Percentiles rank a stretch among this genome's conserved stretches.
Evolutionary conservation across 306 rosid genomes (phyloP).

Genomic region (Rosa persica): DNA sequence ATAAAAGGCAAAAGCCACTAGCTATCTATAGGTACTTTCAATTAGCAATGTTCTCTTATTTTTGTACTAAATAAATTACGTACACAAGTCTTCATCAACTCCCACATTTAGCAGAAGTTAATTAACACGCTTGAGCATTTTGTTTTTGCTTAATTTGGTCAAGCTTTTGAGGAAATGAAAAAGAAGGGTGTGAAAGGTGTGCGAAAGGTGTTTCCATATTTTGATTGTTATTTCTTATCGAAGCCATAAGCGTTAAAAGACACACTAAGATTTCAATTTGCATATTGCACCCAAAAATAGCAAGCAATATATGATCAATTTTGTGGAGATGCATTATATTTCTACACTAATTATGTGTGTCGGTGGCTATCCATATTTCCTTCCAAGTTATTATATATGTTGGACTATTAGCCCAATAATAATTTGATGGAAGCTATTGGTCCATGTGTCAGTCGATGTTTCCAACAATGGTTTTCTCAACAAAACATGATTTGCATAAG

Average conservation of each 20-base stretch:
- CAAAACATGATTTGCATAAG: no score
- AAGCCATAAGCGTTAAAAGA: neutral
- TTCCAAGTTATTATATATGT: neutral
- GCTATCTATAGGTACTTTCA: neutral
- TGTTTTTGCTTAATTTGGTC: neutral
- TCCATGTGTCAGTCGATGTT: neutral
- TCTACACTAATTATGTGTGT: neutral
- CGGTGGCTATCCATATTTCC: neutral
- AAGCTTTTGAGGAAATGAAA: neutral
- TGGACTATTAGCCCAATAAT: no score
- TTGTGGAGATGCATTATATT: neutral
- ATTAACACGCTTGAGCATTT: neutral
- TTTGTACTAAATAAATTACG: neutral
- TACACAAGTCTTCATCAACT: neutral
- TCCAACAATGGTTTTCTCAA: no score
- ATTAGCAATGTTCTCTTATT: neutral
- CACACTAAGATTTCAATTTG: neutral
- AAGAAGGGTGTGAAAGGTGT: neutral
- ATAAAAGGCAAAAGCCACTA: neutral
- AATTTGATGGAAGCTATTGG: neutral
- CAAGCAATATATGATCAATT: neutral
- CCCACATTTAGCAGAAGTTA: neutral
- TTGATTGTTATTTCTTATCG: neutral
- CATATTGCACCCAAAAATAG: neutral
- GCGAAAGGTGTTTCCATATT: neutral